Evolutionary conservation across 1,139 yeast species (phyloP).

Genomic region (Candida tetrigidarum): DNA sequence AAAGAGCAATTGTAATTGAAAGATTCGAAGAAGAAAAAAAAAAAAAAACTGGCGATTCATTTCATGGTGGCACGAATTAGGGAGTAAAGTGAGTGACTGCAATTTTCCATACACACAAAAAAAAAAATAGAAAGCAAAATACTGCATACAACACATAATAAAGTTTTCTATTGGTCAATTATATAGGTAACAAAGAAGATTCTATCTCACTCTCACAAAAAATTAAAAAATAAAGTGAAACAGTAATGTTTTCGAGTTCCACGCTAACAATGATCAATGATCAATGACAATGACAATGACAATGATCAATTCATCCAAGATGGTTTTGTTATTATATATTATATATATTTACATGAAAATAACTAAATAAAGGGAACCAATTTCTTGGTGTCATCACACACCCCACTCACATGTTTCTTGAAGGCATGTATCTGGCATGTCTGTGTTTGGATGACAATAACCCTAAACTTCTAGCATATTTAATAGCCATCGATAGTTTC

Average conservation of each 20-base stretch:
- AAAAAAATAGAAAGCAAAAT: neutral
- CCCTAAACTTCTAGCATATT: conserved; percentile 72
- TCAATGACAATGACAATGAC: too few relatives aligned
- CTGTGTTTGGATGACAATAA: conserved; percentile 65
- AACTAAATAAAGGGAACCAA: too few relatives aligned
- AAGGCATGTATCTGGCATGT: conserved; percentile 50
- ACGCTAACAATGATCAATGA: too few relatives aligned
- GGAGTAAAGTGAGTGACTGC: conserved; percentile 2
- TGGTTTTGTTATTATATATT: too few relatives aligned
- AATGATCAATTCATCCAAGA: too few relatives aligned
- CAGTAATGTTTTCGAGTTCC: too few relatives aligned
- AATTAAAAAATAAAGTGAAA: too few relatives aligned
- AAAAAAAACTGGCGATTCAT: neutral
- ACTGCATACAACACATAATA: neutral
- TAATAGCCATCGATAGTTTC: conserved; percentile 65
- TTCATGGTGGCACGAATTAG: neutral
- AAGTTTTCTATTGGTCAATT: conserved; percentile 3
- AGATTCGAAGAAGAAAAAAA: neutral
- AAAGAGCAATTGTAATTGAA: conserved; percentile 1
- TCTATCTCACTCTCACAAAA: neutral
- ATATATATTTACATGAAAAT: conserved; percentile 2
- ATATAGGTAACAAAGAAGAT: neutral
- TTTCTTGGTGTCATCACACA: too few relatives aligned
- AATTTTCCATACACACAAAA: too few relatives aligned
- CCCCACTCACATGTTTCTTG: conserved; percentile 33